phyloP scores from a whole-genome alignment of 1,284 basidiomycete species.

The Moesziomyces antarcticus region DNA sequence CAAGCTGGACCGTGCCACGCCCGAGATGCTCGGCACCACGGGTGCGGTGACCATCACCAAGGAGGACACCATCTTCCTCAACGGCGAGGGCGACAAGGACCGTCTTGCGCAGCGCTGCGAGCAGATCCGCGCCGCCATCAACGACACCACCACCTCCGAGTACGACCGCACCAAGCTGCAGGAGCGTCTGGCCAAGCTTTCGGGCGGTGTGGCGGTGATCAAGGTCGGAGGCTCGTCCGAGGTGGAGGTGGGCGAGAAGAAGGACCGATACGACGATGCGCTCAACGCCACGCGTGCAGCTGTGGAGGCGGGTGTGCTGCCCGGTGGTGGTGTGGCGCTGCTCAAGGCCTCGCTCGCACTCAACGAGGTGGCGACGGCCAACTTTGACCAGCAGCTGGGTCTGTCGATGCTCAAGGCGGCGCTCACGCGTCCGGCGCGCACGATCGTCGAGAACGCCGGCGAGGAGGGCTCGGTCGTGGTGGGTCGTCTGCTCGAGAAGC shows the following conservation, averaged over 20 bases:
- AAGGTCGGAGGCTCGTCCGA: constrained; percentile 93
- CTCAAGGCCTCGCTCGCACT: constrained; percentile 89
- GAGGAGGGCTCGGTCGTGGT: constrained; percentile 95
- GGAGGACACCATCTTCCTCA: constrained; percentile 96
- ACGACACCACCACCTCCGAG: constrained; percentile 86
- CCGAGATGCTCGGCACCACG: constrained; percentile 89
- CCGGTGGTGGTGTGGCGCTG: constrained; percentile 88
- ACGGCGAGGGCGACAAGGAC: constrained; percentile 75
- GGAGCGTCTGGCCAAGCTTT: constrained; percentile 94
- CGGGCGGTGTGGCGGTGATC: constrained; percentile 97
- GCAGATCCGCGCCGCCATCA: constrained; percentile 87
- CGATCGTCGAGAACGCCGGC: constrained; percentile 93
- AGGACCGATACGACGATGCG: constrained; percentile 98
- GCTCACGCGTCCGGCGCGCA: constrained; percentile 80
- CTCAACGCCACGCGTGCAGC: constrained; percentile 96
- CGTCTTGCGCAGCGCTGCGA: constrained; percentile 74
- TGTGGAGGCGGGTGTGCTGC: constrained; percentile 95
- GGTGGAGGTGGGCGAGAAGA: constrained; percentile 99
- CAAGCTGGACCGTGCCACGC: constrained; percentile 91
- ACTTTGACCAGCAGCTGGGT: constrained; percentile 98
- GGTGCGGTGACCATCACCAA: constrained; percentile 95
- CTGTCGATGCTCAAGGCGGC: constrained; percentile 92
- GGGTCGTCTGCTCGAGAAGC: constrained; percentile 72
- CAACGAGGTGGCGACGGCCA: constrained; percentile 80
- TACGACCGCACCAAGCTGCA: constrained; percentile 96